Evolutionary conservation across 352 stramenopile species (phyloP).

Genomic region (Saprolegnia parasitica): DNA sequence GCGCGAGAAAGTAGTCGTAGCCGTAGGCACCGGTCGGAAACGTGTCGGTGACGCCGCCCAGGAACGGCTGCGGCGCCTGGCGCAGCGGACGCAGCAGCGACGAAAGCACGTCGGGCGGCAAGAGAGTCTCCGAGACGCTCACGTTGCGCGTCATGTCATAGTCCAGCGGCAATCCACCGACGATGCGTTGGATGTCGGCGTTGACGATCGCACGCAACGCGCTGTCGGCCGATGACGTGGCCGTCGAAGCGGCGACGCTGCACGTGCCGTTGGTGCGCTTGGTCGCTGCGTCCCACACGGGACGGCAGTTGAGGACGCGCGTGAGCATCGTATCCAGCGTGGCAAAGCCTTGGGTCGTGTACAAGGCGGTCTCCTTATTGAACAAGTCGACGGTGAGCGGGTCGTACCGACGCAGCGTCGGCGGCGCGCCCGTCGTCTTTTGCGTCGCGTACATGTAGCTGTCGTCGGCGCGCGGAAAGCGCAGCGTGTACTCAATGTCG

Average conservation of each 20-base stretch:
- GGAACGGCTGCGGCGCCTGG: background rate
- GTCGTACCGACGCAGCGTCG: background rate
- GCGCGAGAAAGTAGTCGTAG: background rate
- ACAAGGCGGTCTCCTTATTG: background rate
- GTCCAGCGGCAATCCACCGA: background rate
- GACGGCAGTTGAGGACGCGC: constrained; percentile 37
- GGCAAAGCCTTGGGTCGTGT: constrained; percentile 30
- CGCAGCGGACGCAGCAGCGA: background rate
- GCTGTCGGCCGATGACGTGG: constrained; percentile 39
- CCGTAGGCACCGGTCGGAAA: background rate
- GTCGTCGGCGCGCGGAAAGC: constrained; percentile 35
- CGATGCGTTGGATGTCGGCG: constrained; percentile 1
- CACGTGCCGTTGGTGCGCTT: constrained; percentile 37
- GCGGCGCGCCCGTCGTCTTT: background rate
- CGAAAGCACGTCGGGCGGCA: background rate
- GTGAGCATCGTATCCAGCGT: constrained; percentile 40
- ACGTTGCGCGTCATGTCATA: background rate
- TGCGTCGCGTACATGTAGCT: constrained; percentile 20
- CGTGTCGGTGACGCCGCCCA: background rate
- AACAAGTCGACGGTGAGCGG: constrained; percentile 35
- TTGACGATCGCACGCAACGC: constrained; percentile 12
- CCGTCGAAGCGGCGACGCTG: too few relatives aligned
- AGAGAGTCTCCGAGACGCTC: background rate
- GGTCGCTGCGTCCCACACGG: constrained; percentile 34
- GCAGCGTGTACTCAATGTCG: constrained; percentile 45